Evolutionary conservation across 208 protist genomes (phyloP).

Genomic region (Trypanosoma melophagium): DNA sequence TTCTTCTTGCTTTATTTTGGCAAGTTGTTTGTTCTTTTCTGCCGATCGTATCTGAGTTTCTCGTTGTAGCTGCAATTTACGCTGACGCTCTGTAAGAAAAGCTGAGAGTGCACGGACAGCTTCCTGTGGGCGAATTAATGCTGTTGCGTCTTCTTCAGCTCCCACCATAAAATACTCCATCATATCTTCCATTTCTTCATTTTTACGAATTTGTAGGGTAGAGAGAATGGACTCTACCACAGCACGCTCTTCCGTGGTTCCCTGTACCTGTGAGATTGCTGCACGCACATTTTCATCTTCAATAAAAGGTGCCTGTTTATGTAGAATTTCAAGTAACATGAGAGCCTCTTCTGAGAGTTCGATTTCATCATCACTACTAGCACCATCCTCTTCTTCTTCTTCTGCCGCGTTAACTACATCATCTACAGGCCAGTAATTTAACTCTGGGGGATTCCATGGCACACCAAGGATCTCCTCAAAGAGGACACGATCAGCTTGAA

Average conservation of each 20-base stretch:
- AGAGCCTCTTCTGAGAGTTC: constrained; percentile 75
- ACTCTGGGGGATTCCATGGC: constrained; percentile 82
- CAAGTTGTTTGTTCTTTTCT: constrained; percentile 37
- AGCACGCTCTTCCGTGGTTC: constrained; percentile 83
- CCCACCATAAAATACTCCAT: constrained; percentile 87
- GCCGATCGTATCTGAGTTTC: constrained; percentile 19
- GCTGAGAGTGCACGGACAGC: constrained; percentile 74
- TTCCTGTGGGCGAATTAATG: constrained; percentile 84
- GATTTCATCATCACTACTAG: constrained; percentile 46
- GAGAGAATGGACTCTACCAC: constrained; percentile 92
- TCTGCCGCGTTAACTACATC: constrained; percentile 39
- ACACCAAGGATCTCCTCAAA: constrained; percentile 94
- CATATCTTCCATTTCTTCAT: constrained; percentile 86
- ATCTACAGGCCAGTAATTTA: constrained; percentile 80
- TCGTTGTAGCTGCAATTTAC: constrained; percentile 16
- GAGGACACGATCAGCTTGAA: constrained; percentile 94
- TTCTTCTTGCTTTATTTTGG: constrained; percentile 37
- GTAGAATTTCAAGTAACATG: constrained; percentile 87
- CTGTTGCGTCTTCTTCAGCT: constrained; percentile 54
- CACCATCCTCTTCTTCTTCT: constrained; percentile 47
- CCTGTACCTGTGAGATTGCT: constrained; percentile 60
- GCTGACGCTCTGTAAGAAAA: constrained; percentile 77
- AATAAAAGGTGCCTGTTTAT: constrained; percentile 84
- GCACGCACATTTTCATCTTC: constrained; percentile 76
- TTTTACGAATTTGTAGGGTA: constrained; percentile 84